Conservation (phyloP, 352 stramenopile genomes). For the Poterioochromonas sp. region DNA sequence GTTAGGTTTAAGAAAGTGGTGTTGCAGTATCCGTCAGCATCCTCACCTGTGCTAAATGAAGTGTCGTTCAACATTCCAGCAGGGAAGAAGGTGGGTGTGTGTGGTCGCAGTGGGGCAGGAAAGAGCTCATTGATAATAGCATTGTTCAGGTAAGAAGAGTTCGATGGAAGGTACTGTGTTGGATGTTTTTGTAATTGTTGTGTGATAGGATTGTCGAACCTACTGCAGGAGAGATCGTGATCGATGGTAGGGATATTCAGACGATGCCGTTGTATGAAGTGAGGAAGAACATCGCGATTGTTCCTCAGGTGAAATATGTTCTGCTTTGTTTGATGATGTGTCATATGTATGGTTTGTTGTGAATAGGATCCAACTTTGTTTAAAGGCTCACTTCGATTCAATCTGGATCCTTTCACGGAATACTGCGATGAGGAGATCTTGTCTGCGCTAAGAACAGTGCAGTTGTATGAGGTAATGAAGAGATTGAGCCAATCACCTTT, state of each 20-base stretch:
- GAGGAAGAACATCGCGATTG: constrained; percentile 66
- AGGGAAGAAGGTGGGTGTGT: constrained; percentile 71
- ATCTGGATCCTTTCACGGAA: constrained; percentile 66
- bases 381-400: constrained; percentile 74
- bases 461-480: constrained; percentile 51
- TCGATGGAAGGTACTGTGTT: not conserved
- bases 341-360: not conserved
- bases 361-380: constrained; percentile 55
- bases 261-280: constrained; percentile 63
- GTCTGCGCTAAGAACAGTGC: constrained; percentile 54
- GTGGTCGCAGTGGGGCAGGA: constrained; percentile 66
- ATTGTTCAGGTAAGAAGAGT: too few relatives aligned
- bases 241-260: constrained; percentile 73
- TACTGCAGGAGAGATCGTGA: constrained; percentile 56
- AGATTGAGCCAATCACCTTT: not conserved
- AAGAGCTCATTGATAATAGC: constrained; percentile 48
- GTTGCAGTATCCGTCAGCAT: not conserved
- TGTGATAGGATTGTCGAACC: constrained; percentile 66
- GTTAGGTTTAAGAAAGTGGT: not conserved
- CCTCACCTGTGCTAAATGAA: constrained; percentile 21
- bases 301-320: constrained; percentile 65
- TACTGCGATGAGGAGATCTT: constrained; percentile 57
- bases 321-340: not conserved
- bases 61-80: constrained; percentile 56
- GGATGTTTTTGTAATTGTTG: constrained; percentile 53